Evolutionary conservation across 306 rosid species (phyloP).

Genomic region (Begonia masoniana): DNA sequence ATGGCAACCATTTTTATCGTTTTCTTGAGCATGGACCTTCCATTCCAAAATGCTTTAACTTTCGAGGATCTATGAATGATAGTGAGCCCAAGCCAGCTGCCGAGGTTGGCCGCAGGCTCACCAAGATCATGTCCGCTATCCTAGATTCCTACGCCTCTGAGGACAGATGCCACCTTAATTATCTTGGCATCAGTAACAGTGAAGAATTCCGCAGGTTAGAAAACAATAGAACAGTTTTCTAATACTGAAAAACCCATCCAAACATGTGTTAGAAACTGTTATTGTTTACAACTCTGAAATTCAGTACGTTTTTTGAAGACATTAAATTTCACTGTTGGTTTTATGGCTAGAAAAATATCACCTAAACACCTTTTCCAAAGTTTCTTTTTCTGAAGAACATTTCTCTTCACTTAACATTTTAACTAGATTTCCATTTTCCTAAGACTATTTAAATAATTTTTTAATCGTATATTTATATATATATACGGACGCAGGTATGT

Average conservation of each 20-base stretch:
- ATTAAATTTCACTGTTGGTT: too few species aligned
- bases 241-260: too few species aligned
- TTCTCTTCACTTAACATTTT: too few species aligned
- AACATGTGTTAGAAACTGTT: too few species aligned
- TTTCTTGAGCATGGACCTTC: conserved; percentile 84
- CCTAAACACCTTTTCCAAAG: too few species aligned
- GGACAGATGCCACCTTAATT: conserved; percentile 51
- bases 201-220: conserved; percentile 91
- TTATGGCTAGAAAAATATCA: too few species aligned
- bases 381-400: too few species aligned
- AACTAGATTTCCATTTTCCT: too few species aligned
- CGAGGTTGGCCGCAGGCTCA: conserved; percentile 36
- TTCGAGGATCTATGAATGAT: conserved; percentile 43
- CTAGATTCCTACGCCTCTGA: conserved; percentile 82
- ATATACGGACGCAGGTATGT: conserved; percentile 45
- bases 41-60: conserved; percentile 57
- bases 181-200: conserved; percentile 58
- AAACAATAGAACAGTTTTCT: too few species aligned
- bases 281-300: too few species aligned
- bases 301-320: too few species aligned
- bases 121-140: conserved; percentile 81
- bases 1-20: conserved; percentile 71
- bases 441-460: too few species aligned
- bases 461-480: background rate
- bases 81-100: conserved; percentile 56